These are phyloP conservation scores for Echium plantagineum DNA, from an alignment of 257 asterid species.

Conservation along the genomic window DNA sequence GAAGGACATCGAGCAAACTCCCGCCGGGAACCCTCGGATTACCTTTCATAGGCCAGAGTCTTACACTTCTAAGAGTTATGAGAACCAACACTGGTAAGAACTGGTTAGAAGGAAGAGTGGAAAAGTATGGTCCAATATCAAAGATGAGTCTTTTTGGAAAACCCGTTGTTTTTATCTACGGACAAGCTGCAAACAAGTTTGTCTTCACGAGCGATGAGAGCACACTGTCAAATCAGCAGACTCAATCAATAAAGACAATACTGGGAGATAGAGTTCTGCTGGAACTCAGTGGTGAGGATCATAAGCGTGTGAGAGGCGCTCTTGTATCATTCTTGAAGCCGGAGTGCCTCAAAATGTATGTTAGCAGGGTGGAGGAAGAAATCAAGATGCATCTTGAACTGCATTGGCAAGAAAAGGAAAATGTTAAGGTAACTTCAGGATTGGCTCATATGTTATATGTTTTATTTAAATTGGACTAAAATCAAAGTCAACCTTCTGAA, in stretches of 20 bases:
- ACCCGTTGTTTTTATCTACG: slow-evolving; percentile 52
- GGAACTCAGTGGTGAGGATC: slow-evolving; percentile 61
- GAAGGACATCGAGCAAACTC: slow-evolving; percentile 8
- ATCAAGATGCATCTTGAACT: slow-evolving; percentile 32
- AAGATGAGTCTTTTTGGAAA: slow-evolving; percentile 64
- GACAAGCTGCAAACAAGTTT: slow-evolving; percentile 73
- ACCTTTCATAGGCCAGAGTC: too few species aligned
- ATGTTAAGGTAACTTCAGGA: slow-evolving; percentile 28
- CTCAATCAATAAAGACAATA: slow-evolving; percentile 44
- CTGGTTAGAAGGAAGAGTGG: slow-evolving; percentile 44
- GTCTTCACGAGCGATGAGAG: slow-evolving; percentile 36
- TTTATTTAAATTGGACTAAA: too few species aligned
- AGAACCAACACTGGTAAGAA: slow-evolving; percentile 54
- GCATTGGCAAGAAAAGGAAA: slow-evolving; percentile 51
- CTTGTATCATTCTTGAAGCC: slow-evolving; percentile 55
- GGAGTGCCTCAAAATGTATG: slow-evolving; percentile 49
- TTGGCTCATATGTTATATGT: not conserved
- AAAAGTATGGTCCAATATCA: slow-evolving; percentile 45
- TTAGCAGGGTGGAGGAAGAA: slow-evolving; percentile 43
- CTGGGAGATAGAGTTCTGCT: slow-evolving; percentile 38
- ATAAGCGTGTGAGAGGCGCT: slow-evolving; percentile 44
- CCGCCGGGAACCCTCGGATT: slow-evolving; percentile 49
- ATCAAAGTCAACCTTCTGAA: not conserved
- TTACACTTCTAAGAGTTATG: slow-evolving; percentile 46
- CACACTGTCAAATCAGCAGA: slow-evolving; percentile 37